Percentiles rank a stretch among this genome's conserved stretches.
Conservation (phyloP, 768 basidiomycete species). For the Termitomyces eurrhizus region DNA sequence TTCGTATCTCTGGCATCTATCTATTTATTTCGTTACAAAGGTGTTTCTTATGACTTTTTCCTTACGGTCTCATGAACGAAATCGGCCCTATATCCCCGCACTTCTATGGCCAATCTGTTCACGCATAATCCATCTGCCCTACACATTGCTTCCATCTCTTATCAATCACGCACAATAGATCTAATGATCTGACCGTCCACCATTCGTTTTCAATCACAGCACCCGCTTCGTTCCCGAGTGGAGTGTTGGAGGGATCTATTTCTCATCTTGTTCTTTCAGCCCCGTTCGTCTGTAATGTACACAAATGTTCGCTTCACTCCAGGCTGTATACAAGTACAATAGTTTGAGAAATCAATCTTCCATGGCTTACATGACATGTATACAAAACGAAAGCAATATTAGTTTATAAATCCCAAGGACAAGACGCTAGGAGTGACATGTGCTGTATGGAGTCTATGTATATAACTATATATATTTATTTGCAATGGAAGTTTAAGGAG, state of each 20-base stretch:
- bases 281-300: slow-evolving; percentile 7
- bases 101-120: slow-evolving; percentile 12
- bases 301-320: slow-evolving; percentile 7
- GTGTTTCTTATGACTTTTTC: slow-evolving; percentile 9
- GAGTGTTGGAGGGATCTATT: slow-evolving; percentile 9
- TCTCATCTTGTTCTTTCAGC: slow-evolving; percentile 3
- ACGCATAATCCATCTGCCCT: slow-evolving; percentile 15
- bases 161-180: slow-evolving; percentile 13
- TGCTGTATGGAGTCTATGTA: slow-evolving; percentile 11
- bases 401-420: neutral
- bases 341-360: slow-evolving; percentile 13
- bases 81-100: slow-evolving; percentile 16
- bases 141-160: slow-evolving; percentile 10
- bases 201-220: slow-evolving; percentile 14
- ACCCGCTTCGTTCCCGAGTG: neutral
- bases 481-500: neutral
- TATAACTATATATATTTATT: neutral
- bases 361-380: neutral
- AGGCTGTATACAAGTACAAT: slow-evolving; percentile 14
- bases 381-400: neutral
- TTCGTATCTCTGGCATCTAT: slow-evolving; percentile 11
- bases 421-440: slow-evolving; percentile 6
- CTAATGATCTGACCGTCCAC: slow-evolving; percentile 24
- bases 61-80: slow-evolving; percentile 8
- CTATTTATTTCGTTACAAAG: slow-evolving; percentile 19